These are phyloP conservation scores for Fusarium sp. DNA, from an alignment of 2,329 filamentous ascomycete species.

Conservation along the genomic window DNA sequence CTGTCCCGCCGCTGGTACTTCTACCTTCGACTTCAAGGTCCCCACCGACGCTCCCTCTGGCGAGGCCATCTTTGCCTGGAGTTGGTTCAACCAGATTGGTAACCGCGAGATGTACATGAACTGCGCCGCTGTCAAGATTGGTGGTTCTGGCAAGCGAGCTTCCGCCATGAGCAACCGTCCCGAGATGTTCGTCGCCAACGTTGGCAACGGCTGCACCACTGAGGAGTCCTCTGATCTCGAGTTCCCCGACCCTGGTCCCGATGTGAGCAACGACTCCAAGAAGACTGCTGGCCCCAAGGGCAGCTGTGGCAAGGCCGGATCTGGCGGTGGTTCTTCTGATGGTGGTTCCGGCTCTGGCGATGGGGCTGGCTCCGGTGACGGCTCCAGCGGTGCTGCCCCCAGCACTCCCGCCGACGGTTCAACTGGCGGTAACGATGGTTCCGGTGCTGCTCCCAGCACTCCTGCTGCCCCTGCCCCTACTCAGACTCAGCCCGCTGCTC, in stretches of 20 bases:
- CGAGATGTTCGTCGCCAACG: conserved; percentile 79
- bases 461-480: conserved; percentile 39
- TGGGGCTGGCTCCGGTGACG: background rate
- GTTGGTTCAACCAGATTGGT: conserved; percentile 82
- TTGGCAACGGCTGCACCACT: conserved; percentile 72
- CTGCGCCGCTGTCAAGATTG: conserved; percentile 79
- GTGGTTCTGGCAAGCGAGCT: conserved; percentile 55
- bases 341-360: conserved; percentile 14
- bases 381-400: conserved; percentile 20
- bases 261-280: conserved; percentile 60
- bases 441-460: conserved; percentile 24
- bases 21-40: conserved; percentile 75
- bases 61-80: conserved; percentile 81
- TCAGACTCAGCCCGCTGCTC: conserved; percentile 32
- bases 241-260: conserved; percentile 76
- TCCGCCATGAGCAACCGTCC: conserved; percentile 70
- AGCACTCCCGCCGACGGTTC: conserved; percentile 27
- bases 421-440: conserved; percentile 21
- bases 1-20: conserved; percentile 63
- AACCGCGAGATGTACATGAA: conserved; percentile 93
- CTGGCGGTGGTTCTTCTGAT: conserved; percentile 40
- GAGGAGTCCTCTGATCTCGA: conserved; percentile 69
- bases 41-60: conserved; percentile 73
- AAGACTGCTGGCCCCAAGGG: conserved; percentile 56
- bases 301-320: conserved; percentile 51